Evolutionary conservation across 2,329 filamentous ascomycete species (phyloP), one percentile per base, ranked within the genome.

Genomic region (Trichoderma sp.): DNA sequence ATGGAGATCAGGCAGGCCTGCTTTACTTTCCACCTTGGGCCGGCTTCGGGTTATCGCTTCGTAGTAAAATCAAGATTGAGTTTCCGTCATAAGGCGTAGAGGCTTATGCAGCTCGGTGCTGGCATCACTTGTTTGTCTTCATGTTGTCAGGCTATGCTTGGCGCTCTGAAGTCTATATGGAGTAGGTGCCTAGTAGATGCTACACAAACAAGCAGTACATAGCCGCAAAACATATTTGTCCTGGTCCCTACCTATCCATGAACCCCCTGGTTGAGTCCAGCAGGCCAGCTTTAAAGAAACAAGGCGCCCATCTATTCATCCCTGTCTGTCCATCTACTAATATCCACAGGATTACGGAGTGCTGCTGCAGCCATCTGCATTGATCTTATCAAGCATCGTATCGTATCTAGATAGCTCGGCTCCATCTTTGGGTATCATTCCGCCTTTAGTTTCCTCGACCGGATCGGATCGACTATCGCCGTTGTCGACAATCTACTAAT

Each of bases 1-100:
- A 36, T 62, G 66, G 66, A 53, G 57, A 70, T 70, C 66, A 70
- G 66, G 66, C 66, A 70, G 57, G 66, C 56, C 60, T 60, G 61
- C 69, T 53, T 58, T 36, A 11, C 15, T 51, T 69, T 70, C 57
- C 34, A 14, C 57, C 66, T 60, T 60, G 36, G 66, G 64, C 64
- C 14, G 65, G 53, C 18, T 36, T 61, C 30, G 18, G 62, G 18
- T 24, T 68, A n/a, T 34, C 14, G 4, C 12, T 58, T 4, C 15
- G 18, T 11, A 39, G 18, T 1, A 32, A 24, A 39, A 21, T 24
- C 18, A 9, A 43, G 65, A 30, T 32, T 60, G n/a, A 32, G 12
- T 14, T 60, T 58, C 24, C 34, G 15, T 18, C 47, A 11, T 43
- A 28, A 15, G n/a, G 8, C n/a, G 28, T 30, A 39, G 21, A 15